phyloP scores from a whole-genome alignment of 768 basidiomycete species.

The Daedalea quercina region DNA sequence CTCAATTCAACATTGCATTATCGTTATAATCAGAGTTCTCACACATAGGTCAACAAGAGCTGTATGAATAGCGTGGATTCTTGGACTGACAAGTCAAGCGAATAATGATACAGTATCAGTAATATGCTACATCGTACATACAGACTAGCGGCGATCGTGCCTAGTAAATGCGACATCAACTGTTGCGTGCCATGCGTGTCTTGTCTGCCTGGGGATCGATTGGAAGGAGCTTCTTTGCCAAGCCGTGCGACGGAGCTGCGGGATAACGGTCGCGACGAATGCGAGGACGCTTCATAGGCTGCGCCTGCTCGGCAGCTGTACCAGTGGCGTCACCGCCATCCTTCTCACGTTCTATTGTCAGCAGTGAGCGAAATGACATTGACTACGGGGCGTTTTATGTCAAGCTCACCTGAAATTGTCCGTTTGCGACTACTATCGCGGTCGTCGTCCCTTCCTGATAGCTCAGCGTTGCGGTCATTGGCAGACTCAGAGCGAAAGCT shows the following conservation, averaged over 20 bases:
- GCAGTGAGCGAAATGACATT: not conserved
- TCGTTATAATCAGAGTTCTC: not conserved
- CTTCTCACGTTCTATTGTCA: slow-evolving; percentile 55
- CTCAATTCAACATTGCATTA: slow-evolving; percentile 20
- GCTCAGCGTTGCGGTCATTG: not conserved
- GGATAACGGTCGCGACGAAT: slow-evolving; percentile 48
- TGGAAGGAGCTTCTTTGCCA: slow-evolving; percentile 55
- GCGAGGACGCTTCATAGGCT: slow-evolving; percentile 53
- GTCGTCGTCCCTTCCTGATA: slow-evolving; percentile 44
- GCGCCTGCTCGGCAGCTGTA: slow-evolving; percentile 30
- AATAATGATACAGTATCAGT: slow-evolving; percentile 4
- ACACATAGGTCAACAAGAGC: not conserved
- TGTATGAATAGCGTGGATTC: not conserved
- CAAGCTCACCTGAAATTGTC: slow-evolving; percentile 52
- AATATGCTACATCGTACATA: slow-evolving; percentile 5
- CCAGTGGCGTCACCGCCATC: slow-evolving; percentile 33
- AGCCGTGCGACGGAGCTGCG: slow-evolving; percentile 26
- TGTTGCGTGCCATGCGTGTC: slow-evolving; percentile 45
- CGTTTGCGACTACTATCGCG: slow-evolving; percentile 62
- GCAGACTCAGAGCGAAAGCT: slow-evolving; percentile 35
- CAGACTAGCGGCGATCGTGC: slow-evolving; percentile 13
- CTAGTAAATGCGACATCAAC: slow-evolving; percentile 28
- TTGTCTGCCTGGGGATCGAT: slow-evolving; percentile 61
- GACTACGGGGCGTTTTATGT: not conserved
- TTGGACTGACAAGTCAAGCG: not conserved